Percentiles rank a stretch among this genome's conserved stretches.
Conservation (phyloP, 2,329 filamentous ascomycete genomes). For the Coniochaeta prunicola region DNA sequence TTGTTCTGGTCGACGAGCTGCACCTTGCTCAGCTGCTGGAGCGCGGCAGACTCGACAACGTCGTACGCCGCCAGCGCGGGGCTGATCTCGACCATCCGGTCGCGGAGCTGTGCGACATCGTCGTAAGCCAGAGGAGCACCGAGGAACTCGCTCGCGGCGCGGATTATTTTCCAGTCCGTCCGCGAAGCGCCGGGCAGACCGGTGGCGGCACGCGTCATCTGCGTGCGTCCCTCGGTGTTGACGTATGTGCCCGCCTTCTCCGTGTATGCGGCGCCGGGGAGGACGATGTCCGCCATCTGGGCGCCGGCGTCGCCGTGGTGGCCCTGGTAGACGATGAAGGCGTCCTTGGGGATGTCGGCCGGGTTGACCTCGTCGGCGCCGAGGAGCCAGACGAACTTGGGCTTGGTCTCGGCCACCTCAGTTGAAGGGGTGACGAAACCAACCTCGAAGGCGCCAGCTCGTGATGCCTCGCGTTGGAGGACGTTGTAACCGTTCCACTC, state of each 20-base stretch:
- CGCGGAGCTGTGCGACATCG: conserved; percentile 78
- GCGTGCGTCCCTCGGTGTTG: conserved; percentile 95
- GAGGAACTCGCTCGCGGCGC: conserved; percentile 86
- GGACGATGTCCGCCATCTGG: conserved; percentile 85
- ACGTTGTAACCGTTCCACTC: conserved; percentile 99
- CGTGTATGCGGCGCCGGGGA: conserved; percentile 92
- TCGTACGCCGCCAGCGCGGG: conserved; percentile 87
- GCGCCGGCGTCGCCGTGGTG: conserved; percentile 95
- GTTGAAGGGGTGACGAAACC: conserved; percentile 85
- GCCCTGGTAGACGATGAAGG: conserved; percentile 96
- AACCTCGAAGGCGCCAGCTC: conserved; percentile 89
- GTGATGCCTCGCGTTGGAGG: conserved; percentile 86
- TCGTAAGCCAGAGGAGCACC: conserved; percentile 85
- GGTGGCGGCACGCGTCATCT: conserved; percentile 86
- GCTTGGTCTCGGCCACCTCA: conserved; percentile 72
- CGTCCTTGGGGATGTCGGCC: conserved; percentile 85
- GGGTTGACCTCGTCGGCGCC: conserved; percentile 87
- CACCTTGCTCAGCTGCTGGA: conserved; percentile 76
- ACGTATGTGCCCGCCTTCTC: conserved; percentile 95
- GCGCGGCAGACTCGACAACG: conserved; percentile 72
- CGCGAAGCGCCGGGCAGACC: conserved; percentile 82
- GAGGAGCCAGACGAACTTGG: conserved; percentile 95
- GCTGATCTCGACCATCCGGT: conserved; percentile 93
- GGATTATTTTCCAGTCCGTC: conserved; percentile 98
- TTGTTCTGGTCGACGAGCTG: conserved; percentile 97